A percentile compares a stretch with the other conserved stretches of the same genome.
phyloP scores from a whole-genome alignment of 441 rosid species.

The Metrosideros polymorpha region DNA sequence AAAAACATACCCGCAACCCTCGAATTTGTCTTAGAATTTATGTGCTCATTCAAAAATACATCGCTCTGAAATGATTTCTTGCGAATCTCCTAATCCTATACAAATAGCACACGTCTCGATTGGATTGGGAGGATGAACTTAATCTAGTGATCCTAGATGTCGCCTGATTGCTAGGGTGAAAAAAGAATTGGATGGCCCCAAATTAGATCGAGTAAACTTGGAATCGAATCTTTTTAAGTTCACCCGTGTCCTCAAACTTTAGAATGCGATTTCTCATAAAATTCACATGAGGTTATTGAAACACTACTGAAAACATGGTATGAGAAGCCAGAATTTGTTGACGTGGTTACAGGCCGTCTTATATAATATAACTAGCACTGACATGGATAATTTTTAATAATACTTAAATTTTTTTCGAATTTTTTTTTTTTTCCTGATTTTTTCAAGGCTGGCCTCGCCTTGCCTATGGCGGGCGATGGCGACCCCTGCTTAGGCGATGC shows the following conservation, averaged over 20 bases:
- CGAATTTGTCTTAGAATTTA: neutral
- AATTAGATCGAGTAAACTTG: neutral
- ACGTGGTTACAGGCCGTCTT: too few species aligned
- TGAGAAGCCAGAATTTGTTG: neutral
- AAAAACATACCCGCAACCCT: neutral
- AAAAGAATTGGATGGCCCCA: neutral
- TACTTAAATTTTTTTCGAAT: too few species aligned
- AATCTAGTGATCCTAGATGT: neutral
- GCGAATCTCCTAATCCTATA: neutral
- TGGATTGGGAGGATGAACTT: neutral
- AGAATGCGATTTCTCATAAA: neutral
- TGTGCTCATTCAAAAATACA: neutral
- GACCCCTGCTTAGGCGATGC: too few species aligned
- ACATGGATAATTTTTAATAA: too few species aligned
- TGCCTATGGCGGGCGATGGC: too few species aligned
- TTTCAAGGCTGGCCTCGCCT: too few species aligned
- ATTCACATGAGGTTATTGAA: neutral
- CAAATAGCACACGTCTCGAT: neutral
- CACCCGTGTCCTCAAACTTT: neutral
- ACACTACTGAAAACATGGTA: neutral
- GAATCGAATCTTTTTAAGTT: neutral
- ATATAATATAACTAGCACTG: too few species aligned
- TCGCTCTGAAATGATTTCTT: neutral
- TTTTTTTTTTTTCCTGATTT: too few species aligned
- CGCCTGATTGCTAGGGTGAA: neutral